A percentile compares a stretch with the other conserved stretches of the same genome.
Conservation (phyloP, 192 early-diverging fungal genomes). For the Cetraspora pellucida region DNA sequence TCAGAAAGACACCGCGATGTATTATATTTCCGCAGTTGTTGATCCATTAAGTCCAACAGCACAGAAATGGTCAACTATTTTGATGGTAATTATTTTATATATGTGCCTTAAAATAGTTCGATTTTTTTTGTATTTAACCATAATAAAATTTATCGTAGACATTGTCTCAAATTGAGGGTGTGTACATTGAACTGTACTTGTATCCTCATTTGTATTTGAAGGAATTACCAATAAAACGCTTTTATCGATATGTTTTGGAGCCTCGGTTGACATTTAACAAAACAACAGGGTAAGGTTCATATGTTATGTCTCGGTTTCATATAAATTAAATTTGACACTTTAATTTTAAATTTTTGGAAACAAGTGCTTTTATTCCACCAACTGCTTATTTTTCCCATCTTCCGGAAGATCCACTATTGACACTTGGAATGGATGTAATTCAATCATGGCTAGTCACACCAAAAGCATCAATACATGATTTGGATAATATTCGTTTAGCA, state of each 20-base stretch:
- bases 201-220: conserved; percentile 57
- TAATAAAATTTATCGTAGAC: conserved; percentile 34
- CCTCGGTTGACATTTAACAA: conserved; percentile 66
- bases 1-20: conserved; percentile 35
- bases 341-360: not conserved
- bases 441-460: conserved; percentile 90
- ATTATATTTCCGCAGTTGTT: conserved; percentile 60
- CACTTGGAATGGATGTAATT: conserved; percentile 86
- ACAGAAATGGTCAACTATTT: conserved; percentile 76
- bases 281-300: conserved; percentile 35
- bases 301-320: not conserved
- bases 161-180: conserved; percentile 62
- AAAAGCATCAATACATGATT: conserved; percentile 76
- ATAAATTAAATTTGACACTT: not conserved
- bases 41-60: conserved; percentile 80
- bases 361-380: conserved; percentile 41
- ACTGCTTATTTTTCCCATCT: conserved; percentile 72
- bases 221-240: conserved; percentile 80
- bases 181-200: conserved; percentile 69
- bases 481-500: conserved; percentile 87
- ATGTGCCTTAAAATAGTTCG: not conserved
- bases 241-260: conserved; percentile 86
- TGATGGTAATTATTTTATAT: conserved; percentile 50
- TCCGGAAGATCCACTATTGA: conserved; percentile 80
- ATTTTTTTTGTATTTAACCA: not conserved